Conservation (phyloP, 2,329 filamentous ascomycete genomes). For the Ophiostoma sp. region DNA sequence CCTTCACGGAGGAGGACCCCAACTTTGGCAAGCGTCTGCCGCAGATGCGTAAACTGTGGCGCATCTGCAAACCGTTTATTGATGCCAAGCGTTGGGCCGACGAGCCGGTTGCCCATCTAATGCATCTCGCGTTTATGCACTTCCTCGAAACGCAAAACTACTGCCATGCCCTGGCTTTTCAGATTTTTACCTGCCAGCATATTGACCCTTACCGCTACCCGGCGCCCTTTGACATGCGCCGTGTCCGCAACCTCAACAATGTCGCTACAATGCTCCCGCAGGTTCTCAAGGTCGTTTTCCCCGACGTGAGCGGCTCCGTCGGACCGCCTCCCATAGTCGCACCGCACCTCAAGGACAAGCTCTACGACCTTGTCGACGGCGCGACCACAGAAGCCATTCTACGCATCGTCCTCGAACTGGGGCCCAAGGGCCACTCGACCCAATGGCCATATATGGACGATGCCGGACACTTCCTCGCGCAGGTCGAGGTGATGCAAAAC, state of each 20-base stretch:
- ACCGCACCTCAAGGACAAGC: neutral
- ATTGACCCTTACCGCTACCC: slow-evolving; percentile 53
- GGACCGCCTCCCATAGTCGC: neutral
- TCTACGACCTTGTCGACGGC: slow-evolving; percentile 52
- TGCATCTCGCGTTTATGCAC: slow-evolving; percentile 49
- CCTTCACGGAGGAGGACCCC: slow-evolving; percentile 3
- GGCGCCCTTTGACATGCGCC: slow-evolving; percentile 51
- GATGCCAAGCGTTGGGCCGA: slow-evolving; percentile 47
- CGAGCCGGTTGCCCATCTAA: slow-evolving; percentile 49
- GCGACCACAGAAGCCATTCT: slow-evolving; percentile 56
- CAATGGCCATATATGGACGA: slow-evolving; percentile 49
- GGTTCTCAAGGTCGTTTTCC: slow-evolving; percentile 29
- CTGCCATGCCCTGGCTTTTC: slow-evolving; percentile 46
- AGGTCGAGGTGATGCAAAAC: slow-evolving; percentile 50
- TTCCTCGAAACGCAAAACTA: slow-evolving; percentile 47
- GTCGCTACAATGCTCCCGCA: slow-evolving; percentile 44
- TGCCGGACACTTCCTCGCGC: slow-evolving; percentile 50
- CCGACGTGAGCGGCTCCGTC: neutral
- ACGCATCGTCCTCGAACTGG: slow-evolving; percentile 48
- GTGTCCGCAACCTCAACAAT: slow-evolving; percentile 53
- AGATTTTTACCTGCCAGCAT: slow-evolving; percentile 49
- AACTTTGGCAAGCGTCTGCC: slow-evolving; percentile 25
- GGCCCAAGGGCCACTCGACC: slow-evolving; percentile 44
- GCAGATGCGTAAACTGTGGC: slow-evolving; percentile 42
- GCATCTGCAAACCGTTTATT: slow-evolving; percentile 42